Evolutionary conservation across 2,329 filamentous ascomycete species (phyloP).

Genomic region (Albifimbria verrucaria): DNA sequence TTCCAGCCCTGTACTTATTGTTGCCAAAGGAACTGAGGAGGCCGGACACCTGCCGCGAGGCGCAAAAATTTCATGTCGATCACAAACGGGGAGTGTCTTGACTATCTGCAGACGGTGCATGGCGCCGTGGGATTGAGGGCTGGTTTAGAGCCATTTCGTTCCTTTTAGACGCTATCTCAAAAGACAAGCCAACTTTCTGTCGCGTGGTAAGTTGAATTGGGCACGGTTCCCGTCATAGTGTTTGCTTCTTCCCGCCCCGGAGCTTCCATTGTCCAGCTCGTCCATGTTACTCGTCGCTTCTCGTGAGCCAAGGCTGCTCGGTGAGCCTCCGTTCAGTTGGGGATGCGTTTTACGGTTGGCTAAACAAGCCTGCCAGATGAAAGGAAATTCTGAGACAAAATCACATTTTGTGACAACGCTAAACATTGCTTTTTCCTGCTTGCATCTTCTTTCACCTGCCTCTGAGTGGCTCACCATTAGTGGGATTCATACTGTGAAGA

Average conservation of each 20-base stretch:
- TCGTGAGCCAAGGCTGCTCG: too few relatives aligned
- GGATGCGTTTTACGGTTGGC: too few relatives aligned
- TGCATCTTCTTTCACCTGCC: not conserved
- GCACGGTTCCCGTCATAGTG: not conserved
- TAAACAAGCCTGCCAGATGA: too few relatives aligned
- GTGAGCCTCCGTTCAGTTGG: too few relatives aligned
- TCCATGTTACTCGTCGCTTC: too few relatives aligned
- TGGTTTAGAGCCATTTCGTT: not conserved
- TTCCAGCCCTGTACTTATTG: not conserved
- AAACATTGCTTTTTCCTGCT: not conserved
- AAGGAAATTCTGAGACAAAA: not conserved
- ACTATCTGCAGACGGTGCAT: not conserved
- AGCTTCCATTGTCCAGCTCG: too few relatives aligned
- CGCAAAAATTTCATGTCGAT: not conserved
- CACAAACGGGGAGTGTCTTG: not conserved
- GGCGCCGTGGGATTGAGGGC: not conserved
- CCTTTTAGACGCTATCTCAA: not conserved
- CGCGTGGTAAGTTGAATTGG: too few relatives aligned
- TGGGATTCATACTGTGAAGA: too few relatives aligned
- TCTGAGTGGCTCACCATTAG: not conserved
- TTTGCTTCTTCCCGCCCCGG: not conserved
- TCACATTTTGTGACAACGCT: not conserved
- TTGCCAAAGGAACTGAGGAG: not conserved
- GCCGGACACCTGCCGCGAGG: not conserved
- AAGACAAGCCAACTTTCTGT: too few relatives aligned